Percentiles rank a stretch among this genome's conserved stretches.
These are phyloP conservation scores for Colletotrichum destructivum DNA, from an alignment of 2,329 filamentous ascomycete genomes.

Conservation along the genomic window DNA sequence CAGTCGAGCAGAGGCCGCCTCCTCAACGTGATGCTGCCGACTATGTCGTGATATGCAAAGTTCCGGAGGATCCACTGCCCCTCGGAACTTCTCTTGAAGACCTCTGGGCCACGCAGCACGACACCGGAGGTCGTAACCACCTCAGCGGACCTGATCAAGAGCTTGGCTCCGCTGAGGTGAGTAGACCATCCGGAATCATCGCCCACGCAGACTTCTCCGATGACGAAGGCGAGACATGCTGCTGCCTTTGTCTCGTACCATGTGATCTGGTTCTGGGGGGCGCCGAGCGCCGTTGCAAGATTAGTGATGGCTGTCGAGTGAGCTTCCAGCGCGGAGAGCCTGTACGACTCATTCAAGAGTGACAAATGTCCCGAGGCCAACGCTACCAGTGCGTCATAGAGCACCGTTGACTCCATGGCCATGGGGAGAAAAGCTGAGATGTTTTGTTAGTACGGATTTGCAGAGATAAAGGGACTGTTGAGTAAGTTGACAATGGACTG, in stretches of 20 bases:
- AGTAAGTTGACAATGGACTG: not conserved
- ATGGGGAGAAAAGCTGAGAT: conserved; percentile 37
- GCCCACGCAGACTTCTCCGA: conserved; percentile 37
- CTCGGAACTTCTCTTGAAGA: conserved; percentile 38
- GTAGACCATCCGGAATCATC: conserved; percentile 31
- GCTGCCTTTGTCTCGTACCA: conserved; percentile 42
- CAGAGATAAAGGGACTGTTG: too few relatives aligned
- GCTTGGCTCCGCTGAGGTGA: conserved; percentile 40
- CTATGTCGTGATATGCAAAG: conserved; percentile 44
- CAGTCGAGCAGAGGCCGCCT: conserved; percentile 37
- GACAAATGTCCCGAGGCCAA: conserved; percentile 40
- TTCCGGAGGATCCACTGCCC: conserved; percentile 44
- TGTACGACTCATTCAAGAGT: conserved; percentile 27
- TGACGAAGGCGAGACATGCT: conserved; percentile 36
- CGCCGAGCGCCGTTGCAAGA: conserved; percentile 24
- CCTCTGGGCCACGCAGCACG: conserved; percentile 27
- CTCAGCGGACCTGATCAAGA: conserved; percentile 37
- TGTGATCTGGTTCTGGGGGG: conserved; percentile 25
- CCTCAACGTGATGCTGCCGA: conserved; percentile 34
- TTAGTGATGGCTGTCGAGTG: conserved; percentile 35
- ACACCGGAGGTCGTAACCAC: conserved; percentile 6
- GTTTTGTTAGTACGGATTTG: not conserved
- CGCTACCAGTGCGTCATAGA: conserved; percentile 40
- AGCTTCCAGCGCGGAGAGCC: conserved; percentile 29
- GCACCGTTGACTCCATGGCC: conserved; percentile 42